Evolutionary conservation across 2,329 filamentous ascomycete species (phyloP), one percentile per base, ranked within the genome.

Genomic region (Cryphonectria nitschkei): DNA sequence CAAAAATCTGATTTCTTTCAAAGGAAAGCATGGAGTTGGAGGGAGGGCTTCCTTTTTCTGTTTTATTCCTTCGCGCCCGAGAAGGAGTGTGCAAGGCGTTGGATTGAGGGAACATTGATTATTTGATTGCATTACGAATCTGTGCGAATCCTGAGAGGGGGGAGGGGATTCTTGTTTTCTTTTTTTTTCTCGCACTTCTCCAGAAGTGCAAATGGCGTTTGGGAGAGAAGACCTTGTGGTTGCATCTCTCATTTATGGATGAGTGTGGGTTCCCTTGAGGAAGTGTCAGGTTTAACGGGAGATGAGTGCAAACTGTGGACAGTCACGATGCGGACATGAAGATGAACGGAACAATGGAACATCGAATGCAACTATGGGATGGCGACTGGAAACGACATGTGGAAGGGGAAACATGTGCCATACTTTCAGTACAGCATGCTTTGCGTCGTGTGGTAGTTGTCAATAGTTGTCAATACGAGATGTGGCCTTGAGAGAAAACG

Each of bases 11-110:
- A n/a, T 13, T 61, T 34, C 3, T 43, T 22, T 6, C 43, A 46
- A 43, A 43, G 52, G 26, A 29, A 61, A 26, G 65, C 65, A 61
- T 46, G 67, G 67, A 69, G 70, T 66, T 71, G 67, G 70, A n/a
- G 70, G 62, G 41, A 56, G 19, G 19, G 13, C 19, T 41, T 41
- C n/a, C 7, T 9, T 22, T 50, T 22, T 39, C 11, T 9, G 37
- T 50, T 65, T n/a, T 32, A 39, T 41, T 41, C n/a, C 26, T 41
- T 46, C 22, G 61, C 61, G 26, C n/a, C 39, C 9, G 32, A n/a
- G 39, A 64, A 29, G 37, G 39, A 64, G 22, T 46, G n/a, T 16
- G 39, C 61, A 43, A 11, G 39, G 61, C 16, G 32, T 61, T 39
- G 32, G 32, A 61, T 37, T 11, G 14, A 22, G 34, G 43, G 22